Evolutionary conservation across 345 rosid genomes (phyloP), one percentile per base, ranked within the genome.

Genomic region (Litchi chinensis): DNA sequence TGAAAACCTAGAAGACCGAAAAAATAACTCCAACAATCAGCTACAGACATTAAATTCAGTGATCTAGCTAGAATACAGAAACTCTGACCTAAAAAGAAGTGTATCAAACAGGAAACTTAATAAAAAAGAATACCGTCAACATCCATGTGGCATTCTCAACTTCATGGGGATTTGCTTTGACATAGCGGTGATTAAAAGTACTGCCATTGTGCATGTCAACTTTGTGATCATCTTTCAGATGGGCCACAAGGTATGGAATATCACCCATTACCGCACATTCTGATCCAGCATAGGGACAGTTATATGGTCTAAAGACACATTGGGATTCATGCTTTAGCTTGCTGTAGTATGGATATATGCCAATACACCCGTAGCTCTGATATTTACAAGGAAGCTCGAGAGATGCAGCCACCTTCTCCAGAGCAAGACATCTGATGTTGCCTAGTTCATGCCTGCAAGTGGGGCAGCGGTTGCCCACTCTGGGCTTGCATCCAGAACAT

Each of bases 181-280:
- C 95, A 78, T 93, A 93, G 13, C 95, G 91, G 78, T 93, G 97
- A 81, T 93, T 93, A 71, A 93, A 93, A 50, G 95, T 93, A 75
- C 97, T 91, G 50, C 97, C 97, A 79, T 68, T 88, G 69, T 93
- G 97, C 97, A 93, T 91, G 86, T 93, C 95, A 70, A 93, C 97
- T 83, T 90, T 93, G 84, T 93, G 97, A 82, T 93, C 91, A 65
- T 91, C 93, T 79, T 90, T 93, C 72, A 93, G 80, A 82, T 91
- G 97, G 63, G 93, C 77, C 69, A 93, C 97, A 56, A 93, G 86
- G 80, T 43, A 85, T 46, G 97, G 95, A 76, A 93, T 89, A 83
- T 93, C 95, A 43, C 97, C 97, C 48, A 89, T 83, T 50, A 89
- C 90, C 15, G 91, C 83, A 86, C 97, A 93, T 74, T 91, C 93